A percentile compares a stretch with the other conserved stretches of the same genome.
phyloP scores from a whole-genome alignment of 2,329 filamentous ascomycete species.

The Xylariaceae sp. region DNA sequence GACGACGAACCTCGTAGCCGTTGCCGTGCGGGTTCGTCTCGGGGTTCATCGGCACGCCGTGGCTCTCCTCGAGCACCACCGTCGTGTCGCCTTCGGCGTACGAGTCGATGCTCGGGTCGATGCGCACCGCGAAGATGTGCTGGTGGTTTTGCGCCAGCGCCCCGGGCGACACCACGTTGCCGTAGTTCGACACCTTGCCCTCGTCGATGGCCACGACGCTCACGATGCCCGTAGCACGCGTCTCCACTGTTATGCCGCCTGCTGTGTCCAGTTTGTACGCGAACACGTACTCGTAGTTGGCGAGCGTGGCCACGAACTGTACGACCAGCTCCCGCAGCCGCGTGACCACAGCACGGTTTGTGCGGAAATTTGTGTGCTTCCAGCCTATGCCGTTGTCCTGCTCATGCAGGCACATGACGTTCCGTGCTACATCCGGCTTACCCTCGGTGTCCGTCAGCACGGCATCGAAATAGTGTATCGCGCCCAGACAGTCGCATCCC shows the following conservation, averaged over 20 bases:
- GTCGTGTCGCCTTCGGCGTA: conserved; percentile 30
- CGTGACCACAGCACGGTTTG: conserved; percentile 62
- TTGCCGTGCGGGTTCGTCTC: conserved; percentile 64
- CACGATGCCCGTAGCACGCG: conserved; percentile 68
- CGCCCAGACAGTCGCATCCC: conserved; percentile 70
- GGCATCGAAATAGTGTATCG: conserved; percentile 60
- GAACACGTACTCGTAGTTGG: conserved; percentile 73
- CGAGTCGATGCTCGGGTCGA: conserved; percentile 63
- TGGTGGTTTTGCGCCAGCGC: conserved; percentile 69
- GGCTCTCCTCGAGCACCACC: conserved; percentile 38
- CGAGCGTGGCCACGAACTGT: conserved; percentile 69
- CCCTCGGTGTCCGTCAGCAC: conserved; percentile 58
- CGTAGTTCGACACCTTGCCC: conserved; percentile 57
- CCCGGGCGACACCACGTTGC: conserved; percentile 65
- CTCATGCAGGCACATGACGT: conserved; percentile 70
- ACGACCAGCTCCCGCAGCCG: conserved; percentile 65
- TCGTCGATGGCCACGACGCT: conserved; percentile 64
- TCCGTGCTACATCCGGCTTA: conserved; percentile 54
- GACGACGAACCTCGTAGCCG: conserved; percentile 58
- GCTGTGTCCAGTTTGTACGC: conserved; percentile 66
- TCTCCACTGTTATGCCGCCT: conserved; percentile 63
- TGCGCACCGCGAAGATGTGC: conserved; percentile 66
- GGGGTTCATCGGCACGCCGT: conserved; percentile 43
- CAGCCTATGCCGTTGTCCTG: conserved; percentile 70
- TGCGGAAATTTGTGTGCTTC: conserved; percentile 73